These are phyloP conservation scores for Psophocarpus tetragonolobus DNA, from an alignment of 306 rosid genomes.

Conservation along the genomic window DNA sequence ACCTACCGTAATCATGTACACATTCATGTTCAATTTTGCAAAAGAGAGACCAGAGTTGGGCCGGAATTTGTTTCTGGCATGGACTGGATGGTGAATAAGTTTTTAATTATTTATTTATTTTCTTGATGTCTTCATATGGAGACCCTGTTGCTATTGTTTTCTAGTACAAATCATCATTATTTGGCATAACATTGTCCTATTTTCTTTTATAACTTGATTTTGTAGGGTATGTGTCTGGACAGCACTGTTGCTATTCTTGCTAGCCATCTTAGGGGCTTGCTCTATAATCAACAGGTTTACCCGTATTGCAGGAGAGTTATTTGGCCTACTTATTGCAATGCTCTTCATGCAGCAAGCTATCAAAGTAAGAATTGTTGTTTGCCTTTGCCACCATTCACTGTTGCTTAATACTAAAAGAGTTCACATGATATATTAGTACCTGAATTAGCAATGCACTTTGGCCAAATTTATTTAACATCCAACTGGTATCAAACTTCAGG, in stretches of 20 bases:
- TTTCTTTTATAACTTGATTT: conserved; percentile 5
- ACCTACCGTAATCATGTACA: conserved; percentile 96
- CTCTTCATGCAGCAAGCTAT: conserved; percentile 98
- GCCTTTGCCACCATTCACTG: neutral
- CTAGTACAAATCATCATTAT: neutral
- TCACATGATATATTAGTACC: neutral
- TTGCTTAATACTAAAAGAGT: neutral
- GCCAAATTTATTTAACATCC: neutral
- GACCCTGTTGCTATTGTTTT: neutral
- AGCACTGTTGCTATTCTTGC: conserved; percentile 67
- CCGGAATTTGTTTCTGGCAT: conserved; percentile 73
- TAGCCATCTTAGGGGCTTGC: conserved; percentile 92
- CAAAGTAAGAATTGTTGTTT: conserved; percentile 52
- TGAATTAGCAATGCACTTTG: neutral
- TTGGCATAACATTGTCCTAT: conserved; percentile 1
- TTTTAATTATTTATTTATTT: neutral
- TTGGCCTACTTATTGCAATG: conserved; percentile 95
- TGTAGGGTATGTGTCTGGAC: conserved; percentile 98
- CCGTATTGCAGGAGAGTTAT: conserved; percentile 89
- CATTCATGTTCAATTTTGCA: conserved; percentile 90
- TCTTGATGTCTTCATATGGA: neutral
- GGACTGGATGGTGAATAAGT: conserved; percentile 77
- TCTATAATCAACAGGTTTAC: conserved; percentile 96
- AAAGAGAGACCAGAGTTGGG: conserved; percentile 83
- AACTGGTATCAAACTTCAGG: conserved; percentile 47